A percentile compares a stretch with the other conserved stretches of the same genome.
Conservation (phyloP, 2,329 filamentous ascomycete genomes). For the Trichoderma guizhouense region DNA sequence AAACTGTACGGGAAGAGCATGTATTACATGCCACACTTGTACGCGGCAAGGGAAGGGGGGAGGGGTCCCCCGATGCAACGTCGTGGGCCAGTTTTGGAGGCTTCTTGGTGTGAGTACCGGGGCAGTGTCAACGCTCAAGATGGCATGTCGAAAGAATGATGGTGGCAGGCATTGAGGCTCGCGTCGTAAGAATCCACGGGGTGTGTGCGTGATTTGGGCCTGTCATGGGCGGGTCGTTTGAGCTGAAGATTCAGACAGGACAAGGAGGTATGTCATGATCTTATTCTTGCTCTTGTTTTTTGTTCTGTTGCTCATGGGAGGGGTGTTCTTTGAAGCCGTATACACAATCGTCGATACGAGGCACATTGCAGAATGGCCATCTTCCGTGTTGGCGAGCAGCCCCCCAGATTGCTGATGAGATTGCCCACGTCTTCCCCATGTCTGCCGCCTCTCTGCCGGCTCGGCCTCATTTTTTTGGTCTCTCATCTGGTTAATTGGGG, state of each 20-base stretch:
- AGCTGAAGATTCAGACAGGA: background rate
- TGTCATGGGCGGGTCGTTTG: background rate
- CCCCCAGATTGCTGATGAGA: background rate
- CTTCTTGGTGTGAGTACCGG: background rate
- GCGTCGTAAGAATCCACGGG: background rate
- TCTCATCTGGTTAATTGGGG: background rate
- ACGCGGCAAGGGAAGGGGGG: background rate
- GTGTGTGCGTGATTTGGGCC: background rate
- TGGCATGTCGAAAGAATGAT: background rate
- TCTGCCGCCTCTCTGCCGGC: conserved; percentile 3
- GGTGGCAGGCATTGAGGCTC: background rate
- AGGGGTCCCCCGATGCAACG: background rate
- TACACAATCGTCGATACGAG: background rate
- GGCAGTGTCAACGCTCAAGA: conserved; percentile 3
- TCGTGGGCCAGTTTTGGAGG: background rate
- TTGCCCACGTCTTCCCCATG: background rate
- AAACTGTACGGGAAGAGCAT: background rate
- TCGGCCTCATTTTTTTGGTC: background rate
- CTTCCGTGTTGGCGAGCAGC: background rate
- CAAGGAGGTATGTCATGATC: background rate
- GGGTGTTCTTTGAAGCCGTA: background rate
- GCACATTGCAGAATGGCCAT: background rate
- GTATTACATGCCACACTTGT: background rate
- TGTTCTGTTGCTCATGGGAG: background rate
- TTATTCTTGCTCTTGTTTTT: background rate